These are phyloP conservation scores for Stachybotrys echinatus DNA, from an alignment of 2,329 filamentous ascomycete species.

Conservation along the genomic window DNA sequence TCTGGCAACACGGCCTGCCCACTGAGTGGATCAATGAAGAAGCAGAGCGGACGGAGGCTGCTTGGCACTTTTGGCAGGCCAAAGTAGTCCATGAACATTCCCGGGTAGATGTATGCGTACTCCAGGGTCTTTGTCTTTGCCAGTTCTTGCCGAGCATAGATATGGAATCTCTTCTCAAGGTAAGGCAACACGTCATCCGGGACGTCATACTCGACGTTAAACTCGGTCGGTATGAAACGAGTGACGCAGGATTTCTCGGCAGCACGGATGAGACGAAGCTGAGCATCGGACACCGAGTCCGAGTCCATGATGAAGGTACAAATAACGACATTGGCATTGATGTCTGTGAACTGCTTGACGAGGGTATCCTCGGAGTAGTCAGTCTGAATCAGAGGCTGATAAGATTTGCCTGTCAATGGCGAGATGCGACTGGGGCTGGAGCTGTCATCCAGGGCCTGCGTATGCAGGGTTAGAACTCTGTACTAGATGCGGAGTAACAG, in stretches of 20 bases:
- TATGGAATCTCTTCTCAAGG: constrained; percentile 24
- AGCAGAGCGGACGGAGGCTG: constrained; percentile 18
- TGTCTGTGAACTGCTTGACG: constrained; percentile 10
- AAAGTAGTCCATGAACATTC: constrained; percentile 32
- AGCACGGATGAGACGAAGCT: constrained; percentile 25
- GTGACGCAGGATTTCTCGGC: constrained; percentile 21
- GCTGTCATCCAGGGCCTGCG: not conserved
- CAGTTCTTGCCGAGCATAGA: constrained; percentile 18
- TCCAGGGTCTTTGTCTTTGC: constrained; percentile 21
- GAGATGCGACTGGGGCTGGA: constrained; percentile 8
- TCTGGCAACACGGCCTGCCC: constrained; percentile 20
- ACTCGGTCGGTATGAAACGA: constrained; percentile 31
- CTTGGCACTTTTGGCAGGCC: constrained; percentile 19
- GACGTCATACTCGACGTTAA: constrained; percentile 30
- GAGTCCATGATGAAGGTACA: constrained; percentile 25
- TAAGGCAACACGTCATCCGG: constrained; percentile 25
- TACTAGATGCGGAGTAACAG: not conserved
- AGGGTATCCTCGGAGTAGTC: constrained; percentile 19
- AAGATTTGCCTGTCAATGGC: constrained; percentile 6
- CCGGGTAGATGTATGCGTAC: constrained; percentile 25
- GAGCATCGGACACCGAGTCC: constrained; percentile 21
- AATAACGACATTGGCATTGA: constrained; percentile 22
- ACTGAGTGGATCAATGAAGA: constrained; percentile 21
- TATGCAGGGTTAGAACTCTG: not conserved
- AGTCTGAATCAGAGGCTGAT: constrained; percentile 14